A percentile compares a stretch with the other conserved stretches of the same genome.
These are phyloP conservation scores for Cladosporium sp. DNA, from an alignment of 2,329 filamentous ascomycete species.

Conservation along the genomic window DNA sequence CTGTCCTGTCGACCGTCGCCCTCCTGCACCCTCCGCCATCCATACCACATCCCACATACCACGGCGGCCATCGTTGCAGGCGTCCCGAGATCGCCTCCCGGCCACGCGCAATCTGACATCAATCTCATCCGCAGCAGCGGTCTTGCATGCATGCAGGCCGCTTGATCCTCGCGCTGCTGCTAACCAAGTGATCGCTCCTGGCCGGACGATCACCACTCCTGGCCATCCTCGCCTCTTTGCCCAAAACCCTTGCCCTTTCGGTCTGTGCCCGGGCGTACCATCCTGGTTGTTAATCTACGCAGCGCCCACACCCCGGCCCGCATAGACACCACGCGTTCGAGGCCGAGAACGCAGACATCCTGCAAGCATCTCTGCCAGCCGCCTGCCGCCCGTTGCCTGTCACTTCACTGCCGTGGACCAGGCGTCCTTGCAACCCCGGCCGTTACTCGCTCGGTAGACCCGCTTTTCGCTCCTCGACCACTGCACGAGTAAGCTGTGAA, in stretches of 20 bases:
- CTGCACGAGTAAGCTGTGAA: slow-evolving; percentile 11
- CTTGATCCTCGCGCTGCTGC: slow-evolving; percentile 3
- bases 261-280: slow-evolving; percentile 10
- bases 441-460: slow-evolving; percentile 9
- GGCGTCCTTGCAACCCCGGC: slow-evolving; percentile 17
- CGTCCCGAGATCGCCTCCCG: slow-evolving; percentile 10
- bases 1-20: neutral
- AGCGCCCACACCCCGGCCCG: slow-evolving; percentile 21
- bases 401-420: slow-evolving; percentile 18
- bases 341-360: slow-evolving; percentile 13
- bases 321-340: slow-evolving; percentile 22
- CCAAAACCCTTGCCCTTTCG: slow-evolving; percentile 9
- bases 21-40: neutral
- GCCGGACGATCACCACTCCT: slow-evolving; percentile 13
- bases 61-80: slow-evolving; percentile 1
- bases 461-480: slow-evolving; percentile 9
- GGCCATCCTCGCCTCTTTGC: slow-evolving; percentile 4
- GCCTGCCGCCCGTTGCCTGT: slow-evolving; percentile 20
- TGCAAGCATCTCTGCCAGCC: slow-evolving; percentile 15
- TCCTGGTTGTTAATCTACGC: slow-evolving; percentile 1
- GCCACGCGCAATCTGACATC: slow-evolving; percentile 11
- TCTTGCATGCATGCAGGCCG: slow-evolving; percentile 11
- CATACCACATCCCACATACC: too few relatives aligned
- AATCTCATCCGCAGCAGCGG: slow-evolving; percentile 11
- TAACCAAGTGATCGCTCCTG: slow-evolving; percentile 6